Percentiles rank a stretch among this genome's conserved stretches.
phyloP scores from a whole-genome alignment of 257 asterid species.

The Plantago elongata region DNA sequence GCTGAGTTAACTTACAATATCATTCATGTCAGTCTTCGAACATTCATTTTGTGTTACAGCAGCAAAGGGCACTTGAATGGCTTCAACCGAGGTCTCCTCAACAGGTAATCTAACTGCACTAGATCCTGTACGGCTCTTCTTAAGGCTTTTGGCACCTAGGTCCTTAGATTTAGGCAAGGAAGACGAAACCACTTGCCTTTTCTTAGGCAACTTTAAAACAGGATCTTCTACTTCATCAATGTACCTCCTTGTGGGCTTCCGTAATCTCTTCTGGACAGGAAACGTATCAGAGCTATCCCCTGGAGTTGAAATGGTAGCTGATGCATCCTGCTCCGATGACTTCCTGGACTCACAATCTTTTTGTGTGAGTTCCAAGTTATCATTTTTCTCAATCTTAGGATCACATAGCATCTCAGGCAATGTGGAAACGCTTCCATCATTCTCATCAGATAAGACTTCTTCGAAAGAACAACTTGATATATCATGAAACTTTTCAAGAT shows the following conservation, averaged over 20 bases:
- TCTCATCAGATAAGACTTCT: constrained; percentile 42
- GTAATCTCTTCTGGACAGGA: constrained; percentile 61
- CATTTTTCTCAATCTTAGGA: constrained; percentile 34
- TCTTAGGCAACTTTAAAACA: constrained; percentile 31
- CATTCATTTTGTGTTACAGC: constrained; percentile 53
- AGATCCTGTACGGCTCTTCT: constrained; percentile 41
- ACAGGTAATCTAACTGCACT: constrained; percentile 31
- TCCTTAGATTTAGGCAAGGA: constrained; percentile 39
- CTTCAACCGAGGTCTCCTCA: constrained; percentile 57
- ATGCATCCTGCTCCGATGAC: constrained; percentile 24
- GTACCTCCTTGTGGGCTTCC: constrained; percentile 90
- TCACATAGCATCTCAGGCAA: constrained; percentile 28
- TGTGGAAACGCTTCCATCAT: constrained; percentile 31
- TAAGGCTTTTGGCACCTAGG: constrained; percentile 37
- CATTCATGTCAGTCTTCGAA: constrained; percentile 27
- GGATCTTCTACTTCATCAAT: constrained; percentile 72
- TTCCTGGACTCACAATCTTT: constrained; percentile 26
- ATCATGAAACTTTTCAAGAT: constrained; percentile 50
- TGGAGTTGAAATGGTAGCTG: constrained; percentile 17
- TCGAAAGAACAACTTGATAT: constrained; percentile 49
- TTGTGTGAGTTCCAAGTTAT: constrained; percentile 20
- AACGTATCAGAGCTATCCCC: constrained; percentile 24
- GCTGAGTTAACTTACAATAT: constrained; percentile 26
- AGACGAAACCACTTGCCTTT: constrained; percentile 39
- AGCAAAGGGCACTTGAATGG: constrained; percentile 96